Conservation (phyloP, 148 eudicot genomes). For the Silene uniflora region DNA sequence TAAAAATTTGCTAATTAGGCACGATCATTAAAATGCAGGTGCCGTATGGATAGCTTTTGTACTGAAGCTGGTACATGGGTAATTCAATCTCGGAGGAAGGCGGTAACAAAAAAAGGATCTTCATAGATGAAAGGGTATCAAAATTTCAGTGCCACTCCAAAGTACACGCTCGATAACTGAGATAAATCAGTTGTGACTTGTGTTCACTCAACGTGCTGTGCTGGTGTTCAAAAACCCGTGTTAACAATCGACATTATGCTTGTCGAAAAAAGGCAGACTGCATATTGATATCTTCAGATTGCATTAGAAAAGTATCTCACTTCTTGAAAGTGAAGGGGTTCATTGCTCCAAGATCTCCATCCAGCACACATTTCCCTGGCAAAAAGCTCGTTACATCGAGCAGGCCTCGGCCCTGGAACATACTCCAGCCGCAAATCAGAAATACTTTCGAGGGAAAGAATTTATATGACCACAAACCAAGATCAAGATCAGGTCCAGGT, state of each 20-base stretch:
- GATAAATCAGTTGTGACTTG: background rate
- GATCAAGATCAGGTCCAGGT: background rate
- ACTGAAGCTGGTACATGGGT: too few species aligned
- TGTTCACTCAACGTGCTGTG: background rate
- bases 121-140: conserved; percentile 50
- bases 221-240: background rate
- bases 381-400: conserved; percentile 77
- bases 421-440: conserved; percentile 73
- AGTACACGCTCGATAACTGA: conserved; percentile 65
- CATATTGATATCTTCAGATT: background rate
- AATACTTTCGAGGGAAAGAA: background rate
- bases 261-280: background rate
- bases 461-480: background rate
- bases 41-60: too few species aligned
- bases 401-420: conserved; percentile 64
- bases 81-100: too few species aligned
- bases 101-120: too few species aligned
- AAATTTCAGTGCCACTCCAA: conserved; percentile 92
- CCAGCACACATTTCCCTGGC: conserved; percentile 84
- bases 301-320: too few species aligned
- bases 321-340: too few species aligned
- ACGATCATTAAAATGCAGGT: too few species aligned
- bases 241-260: background rate
- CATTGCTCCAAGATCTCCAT: conserved; percentile 89
- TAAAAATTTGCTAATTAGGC: too few species aligned